Base-by-base conservation (phyloP, 345 rosid genomes). In the Firmiana major region DNA sequence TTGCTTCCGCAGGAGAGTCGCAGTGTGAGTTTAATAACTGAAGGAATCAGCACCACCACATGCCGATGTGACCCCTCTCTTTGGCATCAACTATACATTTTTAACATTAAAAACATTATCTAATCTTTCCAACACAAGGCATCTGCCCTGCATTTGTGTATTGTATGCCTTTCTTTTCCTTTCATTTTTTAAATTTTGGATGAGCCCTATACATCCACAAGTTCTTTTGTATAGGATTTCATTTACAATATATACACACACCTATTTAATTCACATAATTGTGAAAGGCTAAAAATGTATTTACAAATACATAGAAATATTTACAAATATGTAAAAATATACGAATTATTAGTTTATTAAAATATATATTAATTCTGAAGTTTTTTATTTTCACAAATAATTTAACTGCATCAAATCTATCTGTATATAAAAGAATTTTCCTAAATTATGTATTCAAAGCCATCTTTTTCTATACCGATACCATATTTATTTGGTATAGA, bases 11-110 rank as follows among this genome's bases (percentile, higher is more conserved):
- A 59, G 79, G 74, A 51, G 78, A 80, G 80, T 80, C 81, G 60
- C 68, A 74, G 76, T 48, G 43, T 17, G 60, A 43, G 77, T 68
- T 65, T 65, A 54, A 73, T 80, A 74, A 76, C 75, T 15, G 62
- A 75, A 79, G 79, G 85, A 83, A 84, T 87, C 89, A 69, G 76
- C 76, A 53, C 76, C 66, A 81, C 86, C 89, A 84, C 86, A 86
- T 87, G 87, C 86, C 75, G 81, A 82, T 81, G 83, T 78, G 84
- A 84, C 86, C 86, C 79, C 81, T 78, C 58, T 76, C 49, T 58
- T 58, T 73, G 36, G 48, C 75, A 49, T 78, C 76, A 57, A 55
- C 59, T 45, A 16, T 42, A 21, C 7, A 63, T 63, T 21, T 21
- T 43, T 66, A 7, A 13, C 6, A 63, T 31, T 28, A 13, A 38